phyloP scores from a whole-genome alignment of 164 flowering plant genomes.

The Liriodendron chinense region DNA sequence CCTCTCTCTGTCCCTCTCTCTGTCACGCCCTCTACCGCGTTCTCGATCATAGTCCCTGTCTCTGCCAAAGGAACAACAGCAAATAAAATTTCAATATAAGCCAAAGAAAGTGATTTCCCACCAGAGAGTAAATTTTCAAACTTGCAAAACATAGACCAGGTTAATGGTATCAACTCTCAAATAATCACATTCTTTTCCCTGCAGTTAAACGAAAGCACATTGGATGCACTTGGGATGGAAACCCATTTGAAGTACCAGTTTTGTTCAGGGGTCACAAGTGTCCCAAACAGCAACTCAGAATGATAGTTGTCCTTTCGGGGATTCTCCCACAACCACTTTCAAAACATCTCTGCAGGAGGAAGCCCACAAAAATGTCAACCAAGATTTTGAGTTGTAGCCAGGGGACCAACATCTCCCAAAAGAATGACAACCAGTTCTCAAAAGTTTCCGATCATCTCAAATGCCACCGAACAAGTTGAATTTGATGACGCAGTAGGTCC shows the following conservation, averaged over 20 bases:
- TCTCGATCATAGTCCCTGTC: slow-evolving; percentile 39
- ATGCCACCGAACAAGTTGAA: background rate
- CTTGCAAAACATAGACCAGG: background rate
- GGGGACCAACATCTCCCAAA: too few relatives aligned
- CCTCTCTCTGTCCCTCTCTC: slow-evolving; percentile 53
- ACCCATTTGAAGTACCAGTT: background rate
- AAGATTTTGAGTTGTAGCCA: too few relatives aligned
- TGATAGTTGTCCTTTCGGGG: background rate
- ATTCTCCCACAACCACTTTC: background rate
- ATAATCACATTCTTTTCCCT: background rate
- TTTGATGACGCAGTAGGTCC: background rate
- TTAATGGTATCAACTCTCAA: background rate
- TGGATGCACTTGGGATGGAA: background rate
- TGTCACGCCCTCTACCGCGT: slow-evolving; percentile 43
- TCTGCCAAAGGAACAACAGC: slow-evolving; percentile 5
- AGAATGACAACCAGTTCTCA: background rate
- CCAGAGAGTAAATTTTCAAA: background rate
- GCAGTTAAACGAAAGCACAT: background rate
- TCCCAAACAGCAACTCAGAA: background rate
- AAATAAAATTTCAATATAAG: background rate
- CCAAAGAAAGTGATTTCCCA: too few relatives aligned
- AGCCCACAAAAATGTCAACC: background rate
- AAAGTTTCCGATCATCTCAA: background rate
- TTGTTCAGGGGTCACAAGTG: background rate
- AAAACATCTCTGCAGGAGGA: background rate